phyloP scores from a whole-genome alignment of 2,329 filamentous ascomycete species.

The Calonectria crousiana region DNA sequence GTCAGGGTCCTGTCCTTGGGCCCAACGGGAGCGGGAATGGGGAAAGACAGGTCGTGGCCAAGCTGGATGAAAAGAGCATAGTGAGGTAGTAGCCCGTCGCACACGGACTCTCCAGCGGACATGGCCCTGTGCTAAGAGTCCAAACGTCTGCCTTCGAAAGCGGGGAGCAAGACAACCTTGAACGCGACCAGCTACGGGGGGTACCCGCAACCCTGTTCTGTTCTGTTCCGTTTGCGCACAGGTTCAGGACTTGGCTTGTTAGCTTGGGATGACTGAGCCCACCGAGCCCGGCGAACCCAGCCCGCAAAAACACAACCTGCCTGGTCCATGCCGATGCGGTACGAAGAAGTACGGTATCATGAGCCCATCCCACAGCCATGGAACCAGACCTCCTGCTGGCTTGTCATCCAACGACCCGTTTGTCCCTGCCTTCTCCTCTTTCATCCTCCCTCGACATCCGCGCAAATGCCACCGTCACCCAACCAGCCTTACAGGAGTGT shows the following conservation, averaged over 20 bases:
- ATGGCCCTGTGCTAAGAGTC: conserved; percentile 29
- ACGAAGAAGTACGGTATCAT: conserved; percentile 11
- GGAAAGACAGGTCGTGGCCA: conserved; percentile 33
- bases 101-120: conserved; percentile 43
- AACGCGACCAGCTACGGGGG: background rate
- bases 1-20: conserved; percentile 34
- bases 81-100: conserved; percentile 42
- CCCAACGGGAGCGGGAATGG: conserved; percentile 35
- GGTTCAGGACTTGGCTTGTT: conserved; percentile 11
- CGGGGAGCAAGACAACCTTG: conserved; percentile 13
- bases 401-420: conserved; percentile 12
- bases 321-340: conserved; percentile 13
- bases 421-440: conserved; percentile 11
- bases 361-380: conserved; percentile 38
- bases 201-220: conserved; percentile 8
- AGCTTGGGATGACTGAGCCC: conserved; percentile 7
- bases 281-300: conserved; percentile 17
- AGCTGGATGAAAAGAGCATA: conserved; percentile 42
- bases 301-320: conserved; percentile 2
- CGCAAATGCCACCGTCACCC: conserved; percentile 15
- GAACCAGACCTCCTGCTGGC: conserved; percentile 18
- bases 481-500: conserved; percentile 23
- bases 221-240: conserved; percentile 19
- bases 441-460: conserved; percentile 19
- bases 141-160: conserved; percentile 18